These are phyloP conservation scores for Coniochaeta prunicola DNA, from an alignment of 2,329 filamentous ascomycete species.

Conservation along the genomic window DNA sequence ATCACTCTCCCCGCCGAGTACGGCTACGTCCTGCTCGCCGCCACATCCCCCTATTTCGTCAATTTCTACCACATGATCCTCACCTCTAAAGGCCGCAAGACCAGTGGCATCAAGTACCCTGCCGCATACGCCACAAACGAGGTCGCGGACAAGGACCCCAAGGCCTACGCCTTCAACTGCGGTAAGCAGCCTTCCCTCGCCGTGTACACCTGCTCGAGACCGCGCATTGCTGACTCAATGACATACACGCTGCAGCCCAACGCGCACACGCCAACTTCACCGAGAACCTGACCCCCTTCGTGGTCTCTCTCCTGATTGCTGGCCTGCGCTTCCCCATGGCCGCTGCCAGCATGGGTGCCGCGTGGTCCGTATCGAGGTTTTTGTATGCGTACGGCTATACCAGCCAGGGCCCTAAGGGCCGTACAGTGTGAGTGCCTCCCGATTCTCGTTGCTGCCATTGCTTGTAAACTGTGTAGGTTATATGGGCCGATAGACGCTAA, in stretches of 20 bases:
- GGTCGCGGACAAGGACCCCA: conserved; percentile 44
- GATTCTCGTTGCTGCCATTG: neutral
- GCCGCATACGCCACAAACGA: conserved; percentile 48
- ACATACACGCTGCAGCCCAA: conserved; percentile 41
- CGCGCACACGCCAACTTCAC: conserved; percentile 57
- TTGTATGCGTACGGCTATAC: conserved; percentile 51
- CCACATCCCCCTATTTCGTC: conserved; percentile 50
- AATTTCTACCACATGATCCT: conserved; percentile 44
- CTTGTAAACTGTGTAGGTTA: neutral
- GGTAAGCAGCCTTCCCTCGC: conserved; percentile 25
- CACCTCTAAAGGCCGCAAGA: conserved; percentile 41
- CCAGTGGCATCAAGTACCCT: conserved; percentile 49
- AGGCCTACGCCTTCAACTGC: conserved; percentile 56
- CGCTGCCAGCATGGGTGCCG: conserved; percentile 39
- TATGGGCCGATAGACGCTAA: neutral
- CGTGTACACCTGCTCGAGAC: neutral
- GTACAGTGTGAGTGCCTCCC: conserved; percentile 27
- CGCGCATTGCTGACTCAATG: neutral
- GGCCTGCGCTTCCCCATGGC: conserved; percentile 47
- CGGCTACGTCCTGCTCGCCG: conserved; percentile 54
- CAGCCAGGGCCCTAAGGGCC: conserved; percentile 36
- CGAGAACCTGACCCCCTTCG: conserved; percentile 50
- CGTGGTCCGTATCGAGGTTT: conserved; percentile 45
- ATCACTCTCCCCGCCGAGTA: conserved; percentile 41
- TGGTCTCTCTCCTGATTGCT: conserved; percentile 46